Evolutionary conservation across 2,329 filamentous ascomycete species (phyloP), one percentile per base, ranked within the genome.

Genomic region (Colletotrichum sp.): DNA sequence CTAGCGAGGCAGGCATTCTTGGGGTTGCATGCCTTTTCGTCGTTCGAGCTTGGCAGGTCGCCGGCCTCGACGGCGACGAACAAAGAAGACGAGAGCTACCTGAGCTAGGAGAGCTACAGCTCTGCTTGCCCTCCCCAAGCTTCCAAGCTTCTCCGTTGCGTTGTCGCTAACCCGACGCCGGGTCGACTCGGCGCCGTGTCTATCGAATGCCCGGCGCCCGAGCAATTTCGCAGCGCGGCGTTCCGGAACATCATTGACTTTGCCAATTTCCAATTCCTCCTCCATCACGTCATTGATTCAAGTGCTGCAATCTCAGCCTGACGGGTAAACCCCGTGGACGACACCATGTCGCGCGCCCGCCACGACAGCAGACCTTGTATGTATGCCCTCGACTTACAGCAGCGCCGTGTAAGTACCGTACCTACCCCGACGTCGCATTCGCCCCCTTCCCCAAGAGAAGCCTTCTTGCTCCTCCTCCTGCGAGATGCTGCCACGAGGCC

Each of bases 401-500:
- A 48, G 52, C 71, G 67, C 66, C 9, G 71, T 64, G 66, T 48
- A 70, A 73, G 71, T 39, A 39, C 43, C 39, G 71, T 39, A 39
- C 43, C 39, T 22, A 12, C 18, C 39, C 34, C 67, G 30, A 62
- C 61, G 68, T 61, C 43, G 66, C 71, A 74, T 70, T 60, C 30
- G 30, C 27, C 27, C 32, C 39, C 30, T 32, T n/a, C 39, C 39
- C 16, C 18, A 0, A 43, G 9, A n/a, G 0, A 27, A 55, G 22
- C n/a, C 65, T 34, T n/a, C 16, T 1, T 34, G 16, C 43, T 28
- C 66, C 56, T 60, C 71, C 32, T 62, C 55, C 70, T 64, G 32
- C 68, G 73, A 48, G 39, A 67, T 75, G 56, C 65, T 66, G 58
- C 48, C 70, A 69, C 70, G 74, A 74, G 61, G 36, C 30, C 28